Percentiles rank a stretch among this genome's conserved stretches.
These are phyloP conservation scores for Aphanomyces invadans DNA, from an alignment of 352 stramenopile species.

Conservation along the genomic window DNA sequence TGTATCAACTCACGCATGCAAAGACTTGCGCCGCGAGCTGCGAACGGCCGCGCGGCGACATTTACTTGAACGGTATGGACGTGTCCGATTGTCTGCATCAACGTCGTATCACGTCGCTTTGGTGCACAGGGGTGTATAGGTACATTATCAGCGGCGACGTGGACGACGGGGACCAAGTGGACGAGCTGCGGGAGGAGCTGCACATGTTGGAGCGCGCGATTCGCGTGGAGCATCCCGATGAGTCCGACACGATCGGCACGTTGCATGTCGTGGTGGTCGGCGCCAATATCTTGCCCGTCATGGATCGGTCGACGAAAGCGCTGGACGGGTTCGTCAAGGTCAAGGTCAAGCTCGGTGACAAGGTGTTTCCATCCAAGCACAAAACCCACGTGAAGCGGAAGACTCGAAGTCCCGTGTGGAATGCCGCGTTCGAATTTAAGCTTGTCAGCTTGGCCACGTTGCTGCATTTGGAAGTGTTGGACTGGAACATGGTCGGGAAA, in stretches of 20 bases:
- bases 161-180: constrained; percentile 52
- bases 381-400: constrained; percentile 43
- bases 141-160: constrained; percentile 68
- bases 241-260: constrained; percentile 30
- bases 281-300: constrained; percentile 59
- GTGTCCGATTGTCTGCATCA: too few species aligned
- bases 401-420: constrained; percentile 51
- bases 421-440: constrained; percentile 49
- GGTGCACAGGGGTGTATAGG: constrained; percentile 35
- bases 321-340: constrained; percentile 55
- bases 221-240: constrained; percentile 27
- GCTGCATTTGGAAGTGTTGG: constrained; percentile 42
- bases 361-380: constrained; percentile 14
- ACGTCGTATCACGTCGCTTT: too few species aligned
- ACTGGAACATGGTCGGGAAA: constrained; percentile 44
- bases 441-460: constrained; percentile 41
- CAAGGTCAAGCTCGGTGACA: constrained; percentile 29
- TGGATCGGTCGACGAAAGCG: constrained; percentile 42
- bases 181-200: constrained; percentile 63
- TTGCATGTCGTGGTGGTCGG: constrained; percentile 50
- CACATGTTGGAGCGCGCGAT: constrained; percentile 42
- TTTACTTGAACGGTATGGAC: constrained; percentile 48
- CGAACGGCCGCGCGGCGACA: constrained; percentile 34
- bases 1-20: constrained; percentile 38
- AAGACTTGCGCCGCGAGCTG: constrained; percentile 30